Evolutionary conservation across 2,329 filamentous ascomycete genomes (phyloP).

Genomic region (Lachnellula arida): DNA sequence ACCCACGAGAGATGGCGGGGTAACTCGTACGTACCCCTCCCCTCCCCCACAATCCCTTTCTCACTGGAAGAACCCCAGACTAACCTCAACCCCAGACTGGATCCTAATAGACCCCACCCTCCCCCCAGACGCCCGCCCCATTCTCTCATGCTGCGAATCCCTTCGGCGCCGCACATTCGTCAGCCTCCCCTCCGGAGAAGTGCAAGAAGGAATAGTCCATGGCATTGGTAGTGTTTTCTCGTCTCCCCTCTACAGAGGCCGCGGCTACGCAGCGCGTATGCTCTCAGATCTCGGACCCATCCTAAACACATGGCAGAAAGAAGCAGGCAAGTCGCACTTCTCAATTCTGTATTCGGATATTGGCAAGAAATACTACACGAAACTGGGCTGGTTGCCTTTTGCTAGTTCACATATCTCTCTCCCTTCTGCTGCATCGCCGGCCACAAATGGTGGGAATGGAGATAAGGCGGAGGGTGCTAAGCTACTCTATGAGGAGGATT

Average conservation of each 20-base stretch:
- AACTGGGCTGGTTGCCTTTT: slow-evolving; percentile 70
- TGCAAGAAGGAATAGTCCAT: slow-evolving; percentile 59
- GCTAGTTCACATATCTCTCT: slow-evolving; percentile 69
- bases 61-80: background rate
- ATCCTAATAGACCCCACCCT: slow-evolving; percentile 49
- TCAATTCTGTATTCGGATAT: slow-evolving; percentile 85
- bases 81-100: slow-evolving; percentile 41
- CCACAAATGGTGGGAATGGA: slow-evolving; percentile 23
- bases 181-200: slow-evolving; percentile 33
- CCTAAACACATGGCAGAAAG: slow-evolving; percentile 48
- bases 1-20: slow-evolving; percentile 52
- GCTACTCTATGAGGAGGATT: slow-evolving; percentile 49
- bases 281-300: slow-evolving; percentile 58
- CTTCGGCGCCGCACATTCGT: slow-evolving; percentile 55
- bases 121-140: slow-evolving; percentile 41
- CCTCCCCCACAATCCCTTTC: background rate
- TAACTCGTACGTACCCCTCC: slow-evolving; percentile 32
- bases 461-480: background rate
- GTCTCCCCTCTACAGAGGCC: slow-evolving; percentile 58
- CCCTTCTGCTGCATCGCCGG: slow-evolving; percentile 34
- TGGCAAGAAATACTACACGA: slow-evolving; percentile 75
- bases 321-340: slow-evolving; percentile 49
- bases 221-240: slow-evolving; percentile 81
- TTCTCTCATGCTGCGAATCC: slow-evolving; percentile 62
- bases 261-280: slow-evolving; percentile 75